These are phyloP conservation scores for Pythium phragmiticola DNA, from an alignment of 352 stramenopile genomes.

Conservation along the genomic window DNA sequence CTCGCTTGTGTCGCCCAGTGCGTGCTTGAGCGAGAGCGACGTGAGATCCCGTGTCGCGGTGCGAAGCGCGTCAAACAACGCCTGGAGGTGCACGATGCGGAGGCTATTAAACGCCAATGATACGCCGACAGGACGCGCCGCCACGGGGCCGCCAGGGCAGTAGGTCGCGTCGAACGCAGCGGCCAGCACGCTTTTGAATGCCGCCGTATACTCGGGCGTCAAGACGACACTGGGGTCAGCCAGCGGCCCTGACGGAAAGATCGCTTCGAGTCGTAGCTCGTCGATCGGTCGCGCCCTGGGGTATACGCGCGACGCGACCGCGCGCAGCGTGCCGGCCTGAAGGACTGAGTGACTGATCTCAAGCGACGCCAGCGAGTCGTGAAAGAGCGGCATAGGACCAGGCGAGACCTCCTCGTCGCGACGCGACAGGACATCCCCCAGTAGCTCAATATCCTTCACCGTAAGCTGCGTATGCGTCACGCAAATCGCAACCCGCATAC, in stretches of 20 bases:
- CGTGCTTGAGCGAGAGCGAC: conserved; percentile 15
- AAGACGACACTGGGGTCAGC: not conserved
- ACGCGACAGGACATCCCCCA: conserved; percentile 2
- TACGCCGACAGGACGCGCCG: not conserved
- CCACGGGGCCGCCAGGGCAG: not conserved
- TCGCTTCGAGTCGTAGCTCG: conserved; percentile 15
- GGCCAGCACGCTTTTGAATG: conserved; percentile 17
- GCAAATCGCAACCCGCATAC: conserved; percentile 12
- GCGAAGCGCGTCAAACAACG: conserved; percentile 10
- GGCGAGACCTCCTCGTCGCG: not conserved
- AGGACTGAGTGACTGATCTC: conserved; percentile 17
- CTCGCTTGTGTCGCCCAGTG: not conserved
- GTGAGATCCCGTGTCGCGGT: conserved; percentile 8
- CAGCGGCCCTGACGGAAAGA: conserved; percentile 16
- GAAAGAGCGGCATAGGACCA: not conserved
- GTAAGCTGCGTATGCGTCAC: conserved; percentile 14
- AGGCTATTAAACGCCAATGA: conserved; percentile 14
- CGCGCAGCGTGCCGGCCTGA: not conserved
- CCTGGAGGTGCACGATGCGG: conserved; percentile 7
- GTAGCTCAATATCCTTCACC: conserved; percentile 10
- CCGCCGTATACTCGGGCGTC: conserved; percentile 10
- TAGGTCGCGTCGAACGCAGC: conserved; percentile 4
- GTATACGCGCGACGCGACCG: conserved; percentile 17
- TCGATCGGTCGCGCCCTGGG: conserved; percentile 13
- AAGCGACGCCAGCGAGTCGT: conserved; percentile 5